A percentile compares a stretch with the other conserved stretches of the same genome.
Conservation (phyloP, 2,329 filamentous ascomycete genomes). For the Westerdykella sp. region DNA sequence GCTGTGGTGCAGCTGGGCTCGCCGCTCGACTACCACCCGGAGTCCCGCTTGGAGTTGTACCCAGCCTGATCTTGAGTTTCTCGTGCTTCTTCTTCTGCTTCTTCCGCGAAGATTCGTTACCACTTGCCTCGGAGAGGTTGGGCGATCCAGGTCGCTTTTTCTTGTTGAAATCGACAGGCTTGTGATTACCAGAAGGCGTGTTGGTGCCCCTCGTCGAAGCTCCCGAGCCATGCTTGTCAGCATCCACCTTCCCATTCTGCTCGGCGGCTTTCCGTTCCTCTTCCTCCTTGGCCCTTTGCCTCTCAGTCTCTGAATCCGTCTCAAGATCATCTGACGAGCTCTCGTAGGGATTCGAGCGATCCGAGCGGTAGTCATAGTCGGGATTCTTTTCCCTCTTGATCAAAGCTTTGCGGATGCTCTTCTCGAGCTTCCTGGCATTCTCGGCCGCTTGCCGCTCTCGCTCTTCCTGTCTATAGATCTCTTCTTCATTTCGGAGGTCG, state of each 20-base stretch:
- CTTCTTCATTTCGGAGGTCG: conserved; percentile 50
- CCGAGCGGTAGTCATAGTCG: conserved; percentile 79
- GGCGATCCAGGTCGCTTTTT: conserved; percentile 84
- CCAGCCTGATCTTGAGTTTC: conserved; percentile 44
- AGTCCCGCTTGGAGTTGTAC: conserved; percentile 53
- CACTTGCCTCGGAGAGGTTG: conserved; percentile 82
- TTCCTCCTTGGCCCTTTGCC: conserved; percentile 53
- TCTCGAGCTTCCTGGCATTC: conserved; percentile 64
- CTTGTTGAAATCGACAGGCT: conserved; percentile 46
- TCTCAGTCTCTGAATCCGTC: conserved; percentile 58
- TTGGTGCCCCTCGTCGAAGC: conserved; percentile 64
- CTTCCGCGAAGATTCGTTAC: conserved; percentile 80
- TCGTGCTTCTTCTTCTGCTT: conserved; percentile 48
- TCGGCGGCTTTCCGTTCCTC: conserved; percentile 43
- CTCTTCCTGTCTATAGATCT: conserved; percentile 60
- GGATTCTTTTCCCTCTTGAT: conserved; percentile 80
- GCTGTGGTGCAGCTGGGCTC: conserved; percentile 34
- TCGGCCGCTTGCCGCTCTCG: conserved; percentile 63
- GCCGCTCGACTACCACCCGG: conserved; percentile 53
- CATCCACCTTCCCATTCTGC: conserved; percentile 43
- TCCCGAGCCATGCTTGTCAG: conserved; percentile 46
- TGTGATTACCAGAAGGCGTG: conserved; percentile 55
- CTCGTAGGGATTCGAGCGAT: conserved; percentile 45
- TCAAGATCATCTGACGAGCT: conserved; percentile 26
- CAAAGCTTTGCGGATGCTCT: conserved; percentile 71